phyloP scores from a whole-genome alignment of 1,284 basidiomycete genomes.

The Papiliotrema flavescens region DNA sequence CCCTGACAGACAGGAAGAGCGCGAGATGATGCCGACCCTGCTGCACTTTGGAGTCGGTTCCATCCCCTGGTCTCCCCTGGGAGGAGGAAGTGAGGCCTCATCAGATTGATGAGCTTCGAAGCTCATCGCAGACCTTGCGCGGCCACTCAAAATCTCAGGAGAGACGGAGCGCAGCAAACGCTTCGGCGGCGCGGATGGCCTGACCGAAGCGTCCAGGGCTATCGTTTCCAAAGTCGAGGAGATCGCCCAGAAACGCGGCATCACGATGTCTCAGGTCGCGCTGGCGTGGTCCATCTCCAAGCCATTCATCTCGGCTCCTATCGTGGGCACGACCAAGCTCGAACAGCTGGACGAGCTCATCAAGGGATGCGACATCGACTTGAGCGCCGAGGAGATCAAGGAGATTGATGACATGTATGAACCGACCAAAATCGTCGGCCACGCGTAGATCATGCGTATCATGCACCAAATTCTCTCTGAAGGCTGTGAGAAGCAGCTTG shows the following conservation, averaged over 20 bases:
- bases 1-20: constrained; percentile 51
- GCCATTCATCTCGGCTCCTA: constrained; percentile 33
- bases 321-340: constrained; percentile 29
- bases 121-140: neutral
- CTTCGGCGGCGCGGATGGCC: constrained; percentile 9
- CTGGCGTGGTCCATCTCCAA: constrained; percentile 24
- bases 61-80: constrained; percentile 20
- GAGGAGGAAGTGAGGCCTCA: neutral
- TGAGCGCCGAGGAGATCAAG: constrained; percentile 26
- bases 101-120: too few species aligned
- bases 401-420: constrained; percentile 17
- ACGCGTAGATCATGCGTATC: neutral
- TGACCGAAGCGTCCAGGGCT: constrained; percentile 55
- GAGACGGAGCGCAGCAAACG: neutral
- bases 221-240: constrained; percentile 59
- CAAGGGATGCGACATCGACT: constrained; percentile 18
- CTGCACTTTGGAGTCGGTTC: constrained; percentile 38
- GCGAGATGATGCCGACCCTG: constrained; percentile 60
- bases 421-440: neutral
- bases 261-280: constrained; percentile 57
- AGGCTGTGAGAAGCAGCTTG: too few species aligned
- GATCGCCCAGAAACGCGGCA: constrained; percentile 53
- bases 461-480: too few species aligned
- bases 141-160: neutral
- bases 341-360: constrained; percentile 35